Evolutionary conservation across 306 rosid species (phyloP).

Genomic region (Corylus heterophylla): DNA sequence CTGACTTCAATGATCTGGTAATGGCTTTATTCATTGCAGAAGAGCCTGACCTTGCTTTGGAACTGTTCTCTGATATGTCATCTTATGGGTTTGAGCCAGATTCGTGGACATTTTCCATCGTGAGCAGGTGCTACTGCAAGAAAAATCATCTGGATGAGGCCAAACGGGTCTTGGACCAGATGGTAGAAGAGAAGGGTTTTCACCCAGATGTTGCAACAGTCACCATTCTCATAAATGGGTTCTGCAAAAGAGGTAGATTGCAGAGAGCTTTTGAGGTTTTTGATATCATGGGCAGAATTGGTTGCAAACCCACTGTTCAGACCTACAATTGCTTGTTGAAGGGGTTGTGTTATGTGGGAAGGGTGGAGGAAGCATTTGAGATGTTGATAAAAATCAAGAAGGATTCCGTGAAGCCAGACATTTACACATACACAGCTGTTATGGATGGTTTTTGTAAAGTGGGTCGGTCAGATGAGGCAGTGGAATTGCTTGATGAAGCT

Average conservation of each 20-base stretch:
- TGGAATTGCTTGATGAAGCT: constrained; percentile 66
- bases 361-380: constrained; percentile 77
- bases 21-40: constrained; percentile 44
- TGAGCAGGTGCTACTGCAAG: constrained; percentile 60
- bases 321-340: constrained; percentile 71
- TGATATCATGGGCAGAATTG: constrained; percentile 42
- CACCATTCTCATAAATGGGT: constrained; percentile 50
- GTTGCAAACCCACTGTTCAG: constrained; percentile 48
- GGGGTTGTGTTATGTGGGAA: constrained; percentile 82
- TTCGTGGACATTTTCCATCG: constrained; percentile 54
- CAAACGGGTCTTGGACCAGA: constrained; percentile 30
- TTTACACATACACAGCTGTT: constrained; percentile 63
- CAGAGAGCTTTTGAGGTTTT: constrained; percentile 67
- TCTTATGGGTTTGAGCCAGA: constrained; percentile 49
- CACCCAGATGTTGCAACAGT: constrained; percentile 46
- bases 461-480: constrained; percentile 76
- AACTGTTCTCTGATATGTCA: constrained; percentile 34
- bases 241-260: constrained; percentile 64
- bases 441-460: constrained; percentile 89
- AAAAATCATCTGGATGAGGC: constrained; percentile 59
- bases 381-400: constrained; percentile 52
- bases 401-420: constrained; percentile 44
- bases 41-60: constrained; percentile 39
- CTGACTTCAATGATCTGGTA: constrained; percentile 57
- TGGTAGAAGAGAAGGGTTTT: constrained; percentile 60